These are phyloP conservation scores for Puccinia horiana DNA, from an alignment of 1,284 basidiomycete species.

Conservation along the genomic window DNA sequence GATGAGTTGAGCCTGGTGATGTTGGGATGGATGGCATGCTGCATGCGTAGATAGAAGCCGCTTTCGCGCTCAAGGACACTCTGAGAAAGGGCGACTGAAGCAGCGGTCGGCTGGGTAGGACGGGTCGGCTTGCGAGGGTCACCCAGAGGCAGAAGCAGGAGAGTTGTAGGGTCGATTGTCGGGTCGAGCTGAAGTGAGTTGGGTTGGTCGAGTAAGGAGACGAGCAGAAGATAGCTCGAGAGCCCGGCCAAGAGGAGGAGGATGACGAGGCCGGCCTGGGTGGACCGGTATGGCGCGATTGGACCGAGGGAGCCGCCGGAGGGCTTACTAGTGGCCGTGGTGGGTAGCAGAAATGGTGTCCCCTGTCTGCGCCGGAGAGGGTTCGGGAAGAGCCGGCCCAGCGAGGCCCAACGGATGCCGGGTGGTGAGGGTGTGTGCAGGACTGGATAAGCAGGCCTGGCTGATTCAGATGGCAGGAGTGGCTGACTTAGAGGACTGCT, in stretches of 20 bases:
- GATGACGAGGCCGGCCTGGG: background rate
- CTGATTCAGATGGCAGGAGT: background rate
- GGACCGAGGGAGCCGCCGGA: background rate
- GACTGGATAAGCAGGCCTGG: background rate
- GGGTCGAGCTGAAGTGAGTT: slow-evolving; percentile 28
- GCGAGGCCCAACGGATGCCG: background rate
- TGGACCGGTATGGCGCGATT: background rate
- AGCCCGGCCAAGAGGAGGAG: background rate
- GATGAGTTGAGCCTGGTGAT: slow-evolving; percentile 28
- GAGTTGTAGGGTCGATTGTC: slow-evolving; percentile 33
- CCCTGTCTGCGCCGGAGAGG: background rate
- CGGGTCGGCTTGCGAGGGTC: slow-evolving; percentile 7
- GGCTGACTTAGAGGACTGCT: background rate
- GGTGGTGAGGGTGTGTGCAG: background rate
- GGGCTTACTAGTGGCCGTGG: background rate
- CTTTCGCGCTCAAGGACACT: background rate
- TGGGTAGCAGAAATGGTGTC: background rate
- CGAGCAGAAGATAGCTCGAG: slow-evolving; percentile 17
- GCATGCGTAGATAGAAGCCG: slow-evolving; percentile 11
- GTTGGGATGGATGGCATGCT: slow-evolving; percentile 38
- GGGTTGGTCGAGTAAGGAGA: slow-evolving; percentile 19
- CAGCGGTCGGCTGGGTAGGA: background rate
- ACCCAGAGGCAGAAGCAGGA: slow-evolving; percentile 12
- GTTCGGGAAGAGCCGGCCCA: background rate
- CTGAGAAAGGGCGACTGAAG: slow-evolving; percentile 3